Base-by-base conservation (phyloP, 768 basidiomycete species). In the Pholiota molesta region DNA sequence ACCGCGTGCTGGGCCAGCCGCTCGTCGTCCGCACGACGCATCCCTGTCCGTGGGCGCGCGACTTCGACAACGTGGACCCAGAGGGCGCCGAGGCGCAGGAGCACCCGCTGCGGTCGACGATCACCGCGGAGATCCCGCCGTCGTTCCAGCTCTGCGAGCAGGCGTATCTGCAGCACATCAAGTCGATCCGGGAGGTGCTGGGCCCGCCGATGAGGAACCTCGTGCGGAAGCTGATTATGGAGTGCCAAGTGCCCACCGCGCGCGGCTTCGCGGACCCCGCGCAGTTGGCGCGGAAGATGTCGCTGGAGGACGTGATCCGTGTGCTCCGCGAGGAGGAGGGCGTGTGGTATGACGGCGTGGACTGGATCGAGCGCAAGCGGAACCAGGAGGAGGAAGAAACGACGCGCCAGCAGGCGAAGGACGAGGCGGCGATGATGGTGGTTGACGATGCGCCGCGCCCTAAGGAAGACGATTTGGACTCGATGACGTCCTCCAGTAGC, bases 301-400 rank as follows among this genome's bases (percentile, higher is more conserved):
- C 72, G 0, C 40, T 84, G 0, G 89, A 90, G 63, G 89, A 90
- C 5, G 85, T 93, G 0, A 67, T 88, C 29, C 71, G 67, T 40
- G 80, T 83, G 52, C 62, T 93, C 60, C 77, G 86, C 42, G 83
- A 88, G 62, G 83, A 86, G 37, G 83, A 87, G 51, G 84, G 82
- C 0, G 76, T 87, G 2, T 92, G 91, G 91, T 88, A 85, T 60
- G 87, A 91, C 56, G 90, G 90, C 0, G 78, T 89, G 2, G 88
- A 91, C 68, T 91, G 90, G 88, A 68, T 83, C 5, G 83, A 84
- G 69, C 71, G 80, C 57, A 75, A 79, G 63, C 69, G 75, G 60
- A 83, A 85, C 55, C 75, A 78, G 45, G 70, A 74, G 19, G 66
- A 71, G 40, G 74, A 60, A 33, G 68, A 72, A 64, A 28, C 21